Evolutionary conservation across 1,139 yeast genomes (phyloP).

Genomic region (Sugiyamaella japonica): DNA sequence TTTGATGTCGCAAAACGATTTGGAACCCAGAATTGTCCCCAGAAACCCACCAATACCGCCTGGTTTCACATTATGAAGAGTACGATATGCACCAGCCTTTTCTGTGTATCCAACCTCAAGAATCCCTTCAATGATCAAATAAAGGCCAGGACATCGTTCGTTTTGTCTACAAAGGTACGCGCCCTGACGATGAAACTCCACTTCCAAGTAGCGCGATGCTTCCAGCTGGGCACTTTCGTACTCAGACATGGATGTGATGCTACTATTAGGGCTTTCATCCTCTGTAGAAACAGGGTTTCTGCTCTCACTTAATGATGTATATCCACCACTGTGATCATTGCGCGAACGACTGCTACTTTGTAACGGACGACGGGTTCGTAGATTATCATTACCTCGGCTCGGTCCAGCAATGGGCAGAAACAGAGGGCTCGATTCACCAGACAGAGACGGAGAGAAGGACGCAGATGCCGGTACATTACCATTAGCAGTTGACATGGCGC

Average conservation of each 20-base stretch:
- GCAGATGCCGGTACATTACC: background rate
- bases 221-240: slow-evolving; percentile 58
- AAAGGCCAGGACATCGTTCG: slow-evolving; percentile 69
- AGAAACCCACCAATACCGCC: slow-evolving; percentile 91
- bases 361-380: slow-evolving; percentile 6
- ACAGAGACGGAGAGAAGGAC: slow-evolving; percentile 18
- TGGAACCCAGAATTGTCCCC: slow-evolving; percentile 75
- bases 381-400: background rate
- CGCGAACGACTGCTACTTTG: background rate
- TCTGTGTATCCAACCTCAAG: slow-evolving; percentile 57
- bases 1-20: slow-evolving; percentile 69
- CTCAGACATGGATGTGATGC: slow-evolving; percentile 18
- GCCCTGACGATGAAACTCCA: slow-evolving; percentile 57
- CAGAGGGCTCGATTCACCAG: slow-evolving; percentile 33
- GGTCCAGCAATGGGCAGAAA: slow-evolving; percentile 13
- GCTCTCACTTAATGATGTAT: slow-evolving; percentile 4
- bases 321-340: slow-evolving; percentile 9
- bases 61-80: slow-evolving; percentile 58
- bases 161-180: slow-evolving; percentile 62
- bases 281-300: slow-evolving; percentile 8
- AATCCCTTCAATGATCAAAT: slow-evolving; percentile 74
- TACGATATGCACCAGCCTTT: slow-evolving; percentile 40
- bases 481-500: background rate
- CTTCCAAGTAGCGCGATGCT: slow-evolving; percentile 61
- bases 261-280: slow-evolving; percentile 19